Evolutionary conservation across 1,284 basidiomycete genomes (phyloP), one percentile per base, ranked within the genome.

Genomic region (Cryptococcus sp.): DNA sequence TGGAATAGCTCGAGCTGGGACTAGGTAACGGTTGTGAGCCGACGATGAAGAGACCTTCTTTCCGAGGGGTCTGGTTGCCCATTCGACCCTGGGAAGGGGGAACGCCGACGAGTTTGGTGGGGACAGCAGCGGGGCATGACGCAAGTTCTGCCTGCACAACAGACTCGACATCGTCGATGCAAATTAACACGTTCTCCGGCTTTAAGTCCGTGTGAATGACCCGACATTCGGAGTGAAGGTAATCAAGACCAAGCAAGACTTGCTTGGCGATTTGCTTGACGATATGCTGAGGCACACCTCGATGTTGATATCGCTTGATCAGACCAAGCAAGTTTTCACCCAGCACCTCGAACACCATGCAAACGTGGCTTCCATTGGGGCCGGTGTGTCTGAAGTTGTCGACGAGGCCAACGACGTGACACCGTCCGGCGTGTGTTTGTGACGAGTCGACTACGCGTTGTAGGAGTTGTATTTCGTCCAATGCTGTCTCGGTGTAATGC

Each of bases 271-370:
- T 98, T 79, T 99, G 95, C 74, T 89, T 91, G 67, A 97, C 93
- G 68, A 99, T 84, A 61, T 85, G 88, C 81, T 93, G 90, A 3
- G 96, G 94, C 1, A 99, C 93, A 63, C 96, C 95, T 68, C 79
- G 76, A 80, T 97, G 92, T 70, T 85, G 83, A 70, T 84, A 85
- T 20, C 95, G 86, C 80, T 96, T 97, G 84, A 98, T 97, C 68
- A 99, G 85, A 2, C 94, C 94, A 0, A 99, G 85, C n/a, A 99
- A 82, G 76, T 97, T 98, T 81, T 99, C 96, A 57, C 96, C 95
- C 11, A 99, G 85, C 39, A 99, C 96, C 79, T 99, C 95, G 74
- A 98, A 98, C 17, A 99, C 95, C 95, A 99, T 99, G 84, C 96
- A 99, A 64, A 99, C 91, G 79, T 99, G 95, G 19, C 87, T 89